Evolutionary conservation across 805 yeast genomes (phyloP).

Genomic region (Pichia pseudocactophila): DNA sequence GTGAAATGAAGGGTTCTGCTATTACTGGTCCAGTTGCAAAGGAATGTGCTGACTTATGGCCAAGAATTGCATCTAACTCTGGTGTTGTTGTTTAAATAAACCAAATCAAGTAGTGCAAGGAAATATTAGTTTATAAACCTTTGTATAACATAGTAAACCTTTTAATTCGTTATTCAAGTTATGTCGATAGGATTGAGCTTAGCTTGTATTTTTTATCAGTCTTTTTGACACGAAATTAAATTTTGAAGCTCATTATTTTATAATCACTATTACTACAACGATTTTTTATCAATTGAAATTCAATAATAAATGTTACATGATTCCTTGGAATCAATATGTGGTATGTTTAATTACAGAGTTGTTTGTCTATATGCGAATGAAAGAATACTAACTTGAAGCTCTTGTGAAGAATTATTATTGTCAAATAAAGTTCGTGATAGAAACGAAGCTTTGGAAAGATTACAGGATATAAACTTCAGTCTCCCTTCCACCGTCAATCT

Average conservation of each 20-base stretch:
- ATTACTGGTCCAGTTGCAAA: slow-evolving; percentile 99
- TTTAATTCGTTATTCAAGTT: slow-evolving; percentile 9
- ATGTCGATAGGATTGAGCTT: no score
- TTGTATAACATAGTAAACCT: slow-evolving; percentile 10
- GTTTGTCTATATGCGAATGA: no score
- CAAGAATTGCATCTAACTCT: slow-evolving; percentile 99
- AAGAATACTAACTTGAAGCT: slow-evolving; percentile 1
- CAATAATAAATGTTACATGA: slow-evolving; percentile 2
- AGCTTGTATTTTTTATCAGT: no score
- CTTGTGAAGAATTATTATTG: slow-evolving; percentile 24
- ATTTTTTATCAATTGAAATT: background rate
- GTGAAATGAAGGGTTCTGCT: slow-evolving; percentile 99
- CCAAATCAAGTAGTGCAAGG: slow-evolving; percentile 16
- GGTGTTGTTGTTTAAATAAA: slow-evolving; percentile 95
- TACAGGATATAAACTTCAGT: slow-evolving; percentile 26
- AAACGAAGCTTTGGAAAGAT: slow-evolving; percentile 37
- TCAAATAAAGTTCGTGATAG: slow-evolving; percentile 50
- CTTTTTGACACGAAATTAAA: no score
- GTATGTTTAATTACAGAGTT: slow-evolving; percentile 8
- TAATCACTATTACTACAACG: background rate
- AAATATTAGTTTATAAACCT: slow-evolving; percentile 6
- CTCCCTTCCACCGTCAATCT: slow-evolving; percentile 18
- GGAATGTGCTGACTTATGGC: slow-evolving; percentile 99
- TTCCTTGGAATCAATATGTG: slow-evolving; percentile 5
- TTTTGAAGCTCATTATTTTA: no score